Evolutionary conservation across 352 stramenopile species (phyloP), one percentile per base, ranked within the genome.

Genomic region (Globisporangium heterothallicum): DNA sequence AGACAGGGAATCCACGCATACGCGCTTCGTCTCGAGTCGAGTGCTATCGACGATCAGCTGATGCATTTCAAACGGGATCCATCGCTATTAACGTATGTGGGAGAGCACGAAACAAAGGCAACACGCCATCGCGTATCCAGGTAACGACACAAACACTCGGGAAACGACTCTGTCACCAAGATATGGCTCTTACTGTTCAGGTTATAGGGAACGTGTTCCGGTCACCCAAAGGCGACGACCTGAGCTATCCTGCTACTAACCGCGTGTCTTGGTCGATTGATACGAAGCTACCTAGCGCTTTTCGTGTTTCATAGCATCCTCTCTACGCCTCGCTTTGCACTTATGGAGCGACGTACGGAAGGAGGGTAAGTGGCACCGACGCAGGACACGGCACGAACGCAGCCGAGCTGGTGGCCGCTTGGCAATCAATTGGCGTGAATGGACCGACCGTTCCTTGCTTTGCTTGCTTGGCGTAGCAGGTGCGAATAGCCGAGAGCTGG

Each of bases 391-490:
- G 41, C 41, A 46, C 41, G 24, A 46, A 46, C 41, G 41, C 19
- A 27, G 19, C 14, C 41, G 41, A 46, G 24, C 14, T 29, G 10
- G 24, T 27, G 14, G 41, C 41, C 12, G 41, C 41, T 29, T 25
- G 19, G 41, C 41, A 46, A n/a, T 46, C 41, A 4, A 26, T 26
- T 6, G 41, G 41, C 41, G 41, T 46, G 24, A 46, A 46, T 46
- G 32, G 32, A 18, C 32, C 32, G 41, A 18, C 22, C 41, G 41
- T 46, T 26, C 19, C 41, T 42, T 74, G 56, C 21, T 74, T 75
- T 22, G 78, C 64, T 38, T 88, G 65, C 61, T 73, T 73, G 27
- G 63, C 34, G 36, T 48, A 73, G 47, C 55, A 61, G 47, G 55
- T 56, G 34, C 55, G 55, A 19, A 61, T 44, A 42, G 45, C 45